These are phyloP conservation scores for Macroventuria anomochaeta DNA, from an alignment of 2,329 filamentous ascomycete genomes.

Conservation along the genomic window DNA sequence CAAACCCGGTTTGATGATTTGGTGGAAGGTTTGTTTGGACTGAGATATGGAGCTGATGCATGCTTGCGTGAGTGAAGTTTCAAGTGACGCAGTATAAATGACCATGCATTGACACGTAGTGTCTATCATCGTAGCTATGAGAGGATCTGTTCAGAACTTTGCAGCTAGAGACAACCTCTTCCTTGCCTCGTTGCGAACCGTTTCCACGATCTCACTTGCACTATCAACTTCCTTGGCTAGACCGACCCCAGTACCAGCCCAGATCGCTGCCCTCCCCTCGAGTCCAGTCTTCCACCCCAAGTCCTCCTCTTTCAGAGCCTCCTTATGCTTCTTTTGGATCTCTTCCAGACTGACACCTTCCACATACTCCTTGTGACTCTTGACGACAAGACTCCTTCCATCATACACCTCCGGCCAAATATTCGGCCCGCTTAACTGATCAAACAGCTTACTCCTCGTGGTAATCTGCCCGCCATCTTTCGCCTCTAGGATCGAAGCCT, in stretches of 20 bases:
- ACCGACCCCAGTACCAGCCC: conserved; percentile 66
- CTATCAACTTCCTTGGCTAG: conserved; percentile 59
- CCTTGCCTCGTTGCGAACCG: conserved; percentile 49
- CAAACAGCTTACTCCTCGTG: conserved; percentile 58
- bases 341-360: conserved; percentile 52
- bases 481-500: conserved; percentile 54
- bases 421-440: conserved; percentile 61
- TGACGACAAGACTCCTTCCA: conserved; percentile 62
- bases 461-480: conserved; percentile 59
- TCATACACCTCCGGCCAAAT: conserved; percentile 66
- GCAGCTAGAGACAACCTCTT: conserved; percentile 30
- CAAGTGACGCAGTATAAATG: background rate
- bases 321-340: conserved; percentile 52
- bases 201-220: conserved; percentile 60
- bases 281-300: conserved; percentile 59
- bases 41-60: too few relatives aligned
- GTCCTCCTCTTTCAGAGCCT: conserved; percentile 58
- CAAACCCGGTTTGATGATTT: background rate
- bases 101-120: background rate
- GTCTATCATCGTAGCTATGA: background rate
- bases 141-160: background rate
- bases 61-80: too few relatives aligned
- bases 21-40: background rate
- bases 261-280: conserved; percentile 61
- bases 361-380: conserved; percentile 53